A percentile compares a stretch with the other conserved stretches of the same genome.
Evolutionary conservation across 1,284 basidiomycete species (phyloP).

Genomic region (Retiboletus flavoniger): DNA sequence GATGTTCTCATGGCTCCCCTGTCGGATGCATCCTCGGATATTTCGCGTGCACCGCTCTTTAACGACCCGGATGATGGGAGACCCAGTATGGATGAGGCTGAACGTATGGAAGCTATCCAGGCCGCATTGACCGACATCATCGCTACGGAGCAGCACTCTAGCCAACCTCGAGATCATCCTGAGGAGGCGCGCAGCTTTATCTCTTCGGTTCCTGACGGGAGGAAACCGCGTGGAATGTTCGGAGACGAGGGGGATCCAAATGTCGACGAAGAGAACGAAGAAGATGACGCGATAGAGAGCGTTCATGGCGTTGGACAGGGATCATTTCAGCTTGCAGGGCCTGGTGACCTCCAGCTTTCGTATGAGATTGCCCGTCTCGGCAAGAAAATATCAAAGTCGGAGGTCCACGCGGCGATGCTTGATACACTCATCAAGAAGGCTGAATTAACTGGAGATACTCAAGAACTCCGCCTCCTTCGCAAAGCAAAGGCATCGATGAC

Average conservation of each 20-base stretch:
- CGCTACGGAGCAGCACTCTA: conserved; percentile 64
- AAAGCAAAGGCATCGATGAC: conserved; percentile 80
- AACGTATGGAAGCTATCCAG: conserved; percentile 90
- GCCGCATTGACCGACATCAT: conserved; percentile 94
- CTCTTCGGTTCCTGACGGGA: conserved; percentile 8
- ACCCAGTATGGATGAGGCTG: conserved; percentile 62
- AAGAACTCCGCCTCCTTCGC: conserved; percentile 79
- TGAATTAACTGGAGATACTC: conserved; percentile 86
- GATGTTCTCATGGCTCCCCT: conserved; percentile 77
- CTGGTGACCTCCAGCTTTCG: conserved; percentile 83
- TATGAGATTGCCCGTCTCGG: conserved; percentile 77
- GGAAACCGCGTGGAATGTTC: conserved; percentile 38
- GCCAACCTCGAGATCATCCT: conserved; percentile 16
- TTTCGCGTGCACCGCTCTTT: conserved; percentile 74
- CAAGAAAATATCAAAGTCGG: conserved; percentile 72
- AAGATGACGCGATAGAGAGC: conserved; percentile 46
- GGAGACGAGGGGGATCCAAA: conserved; percentile 37
- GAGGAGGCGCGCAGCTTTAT: conserved; percentile 10
- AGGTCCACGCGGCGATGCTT: conserved; percentile 80
- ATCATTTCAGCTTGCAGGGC: conserved; percentile 70
- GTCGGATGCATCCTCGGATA: conserved; percentile 45
- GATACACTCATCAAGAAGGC: conserved; percentile 89
- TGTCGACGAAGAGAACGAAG: conserved; percentile 35
- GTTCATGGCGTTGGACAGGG: conserved; percentile 45
- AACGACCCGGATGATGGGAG: conserved; percentile 69